phyloP scores from a whole-genome alignment of 768 basidiomycete genomes.

The Asterophora parasitica region DNA sequence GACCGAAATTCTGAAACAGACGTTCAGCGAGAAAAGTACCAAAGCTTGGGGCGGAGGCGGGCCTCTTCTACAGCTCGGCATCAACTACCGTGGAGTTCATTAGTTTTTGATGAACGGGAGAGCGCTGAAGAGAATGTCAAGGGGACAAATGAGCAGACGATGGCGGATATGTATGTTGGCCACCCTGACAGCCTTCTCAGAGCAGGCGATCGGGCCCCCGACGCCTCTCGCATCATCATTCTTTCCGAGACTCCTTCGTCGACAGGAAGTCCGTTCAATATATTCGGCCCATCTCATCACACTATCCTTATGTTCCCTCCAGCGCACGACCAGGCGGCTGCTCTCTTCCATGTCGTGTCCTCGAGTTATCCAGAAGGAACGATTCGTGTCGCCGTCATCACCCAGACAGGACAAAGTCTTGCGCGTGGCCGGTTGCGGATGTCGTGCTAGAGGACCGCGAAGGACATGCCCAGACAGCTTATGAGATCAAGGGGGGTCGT shows the following conservation, averaged over 20 bases:
- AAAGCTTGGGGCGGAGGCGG: conserved; percentile 9
- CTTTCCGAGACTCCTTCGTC: not conserved
- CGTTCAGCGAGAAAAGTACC: conserved; percentile 1
- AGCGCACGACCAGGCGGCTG: conserved; percentile 3
- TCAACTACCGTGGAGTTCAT: conserved; percentile 42
- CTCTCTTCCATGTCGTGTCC: conserved; percentile 9
- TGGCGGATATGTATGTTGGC: too few species aligned
- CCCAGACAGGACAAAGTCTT: not conserved
- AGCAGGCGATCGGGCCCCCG: conserved; percentile 47
- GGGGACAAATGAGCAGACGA: too few species aligned
- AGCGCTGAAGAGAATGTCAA: too few species aligned
- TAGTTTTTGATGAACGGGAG: conserved; percentile 30
- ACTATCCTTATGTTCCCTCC: conserved; percentile 31
- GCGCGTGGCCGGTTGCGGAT: conserved; percentile 3
- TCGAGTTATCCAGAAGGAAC: conserved; percentile 13
- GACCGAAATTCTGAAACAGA: too few species aligned
- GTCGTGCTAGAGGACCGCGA: conserved; percentile 21
- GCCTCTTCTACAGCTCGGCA: conserved; percentile 32
- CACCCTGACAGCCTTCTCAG: conserved; percentile 20
- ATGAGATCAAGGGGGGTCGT: conserved; percentile 42
- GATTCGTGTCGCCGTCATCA: conserved; percentile 16
- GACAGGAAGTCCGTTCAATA: conserved; percentile 19
- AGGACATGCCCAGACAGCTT: conserved; percentile 23
- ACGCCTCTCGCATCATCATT: conserved; percentile 26
- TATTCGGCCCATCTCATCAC: conserved; percentile 27